These are phyloP conservation scores for Tulasnella sp. DNA, from an alignment of 768 basidiomycete genomes.

Conservation along the genomic window DNA sequence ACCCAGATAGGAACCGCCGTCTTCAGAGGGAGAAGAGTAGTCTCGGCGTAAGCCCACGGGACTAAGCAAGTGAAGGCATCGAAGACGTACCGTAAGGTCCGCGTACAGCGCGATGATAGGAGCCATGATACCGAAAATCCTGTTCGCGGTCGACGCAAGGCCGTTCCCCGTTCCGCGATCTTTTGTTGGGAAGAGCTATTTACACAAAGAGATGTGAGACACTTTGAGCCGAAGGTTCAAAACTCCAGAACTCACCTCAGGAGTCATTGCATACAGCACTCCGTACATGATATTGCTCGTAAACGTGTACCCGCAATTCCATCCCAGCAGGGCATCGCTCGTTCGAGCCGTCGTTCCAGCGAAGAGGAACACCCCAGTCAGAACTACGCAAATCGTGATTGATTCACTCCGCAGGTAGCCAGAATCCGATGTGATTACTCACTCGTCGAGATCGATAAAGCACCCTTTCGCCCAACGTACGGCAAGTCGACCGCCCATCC, in stretches of 20 bases:
- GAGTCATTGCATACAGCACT: slow-evolving; percentile 56
- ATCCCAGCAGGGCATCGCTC: slow-evolving; percentile 56
- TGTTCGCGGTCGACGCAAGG: slow-evolving; percentile 44
- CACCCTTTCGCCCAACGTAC: slow-evolving; percentile 52
- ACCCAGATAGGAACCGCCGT: slow-evolving; percentile 65
- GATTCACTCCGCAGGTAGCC: too few species aligned
- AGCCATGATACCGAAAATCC: slow-evolving; percentile 61
- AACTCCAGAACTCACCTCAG: slow-evolving; percentile 47
- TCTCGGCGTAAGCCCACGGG: background rate
- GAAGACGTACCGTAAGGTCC: slow-evolving; percentile 28
- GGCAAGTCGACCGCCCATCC: slow-evolving; percentile 61
- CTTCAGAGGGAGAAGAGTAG: background rate
- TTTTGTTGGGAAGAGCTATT: slow-evolving; percentile 14
- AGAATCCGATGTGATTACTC: slow-evolving; percentile 27
- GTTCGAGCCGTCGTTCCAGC: slow-evolving; percentile 62
- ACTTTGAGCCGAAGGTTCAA: slow-evolving; percentile 33
- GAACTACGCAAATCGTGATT: slow-evolving; percentile 29
- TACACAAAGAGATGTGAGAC: background rate
- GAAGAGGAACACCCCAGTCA: slow-evolving; percentile 67
- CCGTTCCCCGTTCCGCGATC: slow-evolving; percentile 63
- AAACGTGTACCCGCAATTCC: slow-evolving; percentile 71
- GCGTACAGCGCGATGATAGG: slow-evolving; percentile 59
- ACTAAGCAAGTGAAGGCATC: background rate
- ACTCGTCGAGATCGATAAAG: slow-evolving; percentile 52
- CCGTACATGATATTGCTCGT: slow-evolving; percentile 65